phyloP scores from a whole-genome alignment of 495 filamentous ascomycete species.

The Xylaria nigripes region DNA sequence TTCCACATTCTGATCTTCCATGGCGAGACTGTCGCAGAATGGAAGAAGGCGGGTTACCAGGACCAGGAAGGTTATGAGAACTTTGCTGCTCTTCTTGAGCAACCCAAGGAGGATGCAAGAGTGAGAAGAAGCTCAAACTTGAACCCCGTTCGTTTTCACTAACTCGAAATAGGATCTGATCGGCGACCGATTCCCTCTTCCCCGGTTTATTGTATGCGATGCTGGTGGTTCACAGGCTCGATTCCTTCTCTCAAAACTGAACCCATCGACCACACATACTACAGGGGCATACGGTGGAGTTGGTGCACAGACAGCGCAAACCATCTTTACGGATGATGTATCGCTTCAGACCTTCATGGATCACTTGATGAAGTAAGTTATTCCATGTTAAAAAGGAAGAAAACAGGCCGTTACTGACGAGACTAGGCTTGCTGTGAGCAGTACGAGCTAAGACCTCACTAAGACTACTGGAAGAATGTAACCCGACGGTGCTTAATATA shows the following conservation, averaged over 20 bases:
- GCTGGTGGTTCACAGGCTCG: conserved; percentile 96
- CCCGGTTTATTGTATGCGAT: conserved; percentile 98
- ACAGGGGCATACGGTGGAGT: conserved; percentile 85
- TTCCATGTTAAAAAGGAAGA: background rate
- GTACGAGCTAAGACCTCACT: conserved; percentile 44
- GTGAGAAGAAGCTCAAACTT: conserved; percentile 40
- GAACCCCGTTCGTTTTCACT: conserved; percentile 1
- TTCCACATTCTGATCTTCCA: conserved; percentile 99
- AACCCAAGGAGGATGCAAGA: conserved; percentile 96
- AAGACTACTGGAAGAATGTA: background rate
- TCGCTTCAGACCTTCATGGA: conserved; percentile 99
- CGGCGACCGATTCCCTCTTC: conserved; percentile 92
- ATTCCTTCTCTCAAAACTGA: conserved; percentile 95
- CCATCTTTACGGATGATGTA: conserved; percentile 98
- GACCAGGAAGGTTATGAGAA: conserved; percentile 98
- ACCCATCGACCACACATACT: conserved; percentile 97
- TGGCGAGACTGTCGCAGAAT: conserved; percentile 95
- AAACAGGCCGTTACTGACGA: conserved; percentile 11
- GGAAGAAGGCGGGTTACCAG: conserved; percentile 97
- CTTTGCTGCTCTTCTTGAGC: conserved; percentile 78
- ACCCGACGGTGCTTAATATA: background rate
- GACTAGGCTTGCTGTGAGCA: conserved; percentile 46
- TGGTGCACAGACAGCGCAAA: conserved; percentile 80
- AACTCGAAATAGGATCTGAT: conserved; percentile 71
- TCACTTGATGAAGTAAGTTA: conserved; percentile 91